Evolutionary conservation across 164 flowering plant species (phyloP), one percentile per base, ranked within the genome.

Genomic region (Chimonanthus salicifolius): DNA sequence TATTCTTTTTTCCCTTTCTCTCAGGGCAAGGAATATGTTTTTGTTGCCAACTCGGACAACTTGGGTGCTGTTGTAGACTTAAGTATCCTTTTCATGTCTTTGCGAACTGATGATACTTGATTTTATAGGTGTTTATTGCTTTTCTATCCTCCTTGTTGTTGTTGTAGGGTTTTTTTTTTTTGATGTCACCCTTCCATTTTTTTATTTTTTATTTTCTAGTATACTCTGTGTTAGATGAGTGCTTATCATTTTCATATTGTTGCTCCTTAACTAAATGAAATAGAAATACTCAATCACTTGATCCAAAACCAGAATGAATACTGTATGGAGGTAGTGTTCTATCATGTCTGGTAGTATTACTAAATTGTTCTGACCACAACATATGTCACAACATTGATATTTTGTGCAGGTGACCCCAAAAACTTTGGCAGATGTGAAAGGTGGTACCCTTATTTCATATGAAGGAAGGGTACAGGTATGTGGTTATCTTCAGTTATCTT

Each of bases 381-480:
- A 4, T n/a, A 15, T n/a, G 58, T 71, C 73, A 74, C 67, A 20
- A 71, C 45, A 18, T 70, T 76, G 67, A 7, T 73, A 49, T 7
- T 49, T 74, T 80, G 64, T 81, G 77, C 87, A 92, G 98, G 98
- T 94, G 73, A 96, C 99, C 51, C 99, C 99, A 71, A 96, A 96
- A 85, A 96, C 99, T 72, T 83, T 94, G 79, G 99, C 99, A 68
- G 98, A 96, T 85, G 99, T 96, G 62, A 96, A 96, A 80, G 99
- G 99, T 82, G 99, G 99, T 51, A 96, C 99, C 46, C 88, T 96
- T 71, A 96, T 96, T 71, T 91, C 97, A 5, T 96, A 94, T 78
- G 99, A 96, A 79, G 99, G 97, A 58, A 94, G 86, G 78, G 99
- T 94, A 76, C 99, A 96, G 97, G 99, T 94, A 85, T 71, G 77